Base-by-base conservation (phyloP, 495 filamentous ascomycete genomes). In the Aspergillus steynii region DNA sequence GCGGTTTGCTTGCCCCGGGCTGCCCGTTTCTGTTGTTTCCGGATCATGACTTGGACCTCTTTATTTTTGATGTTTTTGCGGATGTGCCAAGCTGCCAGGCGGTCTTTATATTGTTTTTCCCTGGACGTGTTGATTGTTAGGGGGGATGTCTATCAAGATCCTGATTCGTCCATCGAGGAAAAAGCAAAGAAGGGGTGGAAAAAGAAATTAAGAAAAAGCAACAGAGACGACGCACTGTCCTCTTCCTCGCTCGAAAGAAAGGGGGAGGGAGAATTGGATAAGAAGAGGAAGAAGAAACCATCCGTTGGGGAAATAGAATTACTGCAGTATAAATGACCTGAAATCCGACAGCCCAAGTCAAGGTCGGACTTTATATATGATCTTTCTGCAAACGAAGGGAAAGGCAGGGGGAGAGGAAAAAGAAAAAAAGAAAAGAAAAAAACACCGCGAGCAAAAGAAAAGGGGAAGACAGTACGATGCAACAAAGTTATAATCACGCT, bases 51-150 rank as follows among this genome's bases (percentile, higher is more conserved):
- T 26, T 77, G 74, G 29, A 77, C 73, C 61, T 79, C 74, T 58
- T 76, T 75, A 26, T 72, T 72, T 61, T 79, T 79, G 61, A 79
- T 76, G 52, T 79, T 79, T 53, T 79, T 79, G 25, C 76, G 74
- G 56, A 79, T 66, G 60, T 77, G 70, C 76, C 76, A 79, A 27
- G 74, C 70, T 10, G 74, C 74, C 9, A 79, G 71, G 32, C 76
- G 76, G 63, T 79, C 76, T 73, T 79, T 79, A 63, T 79, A 79
- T 63, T 79, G 76, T 66, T 79, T 79, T 70, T 79, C 76, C 63
- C 76, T 79, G 65, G 32, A 61, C 47, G 37, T 14, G 50, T 71
- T 65, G 57, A 64, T 56, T 53, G 63, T 65, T 56, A 63, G 64
- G 58, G 37, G 20, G 32, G 49, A 34, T 34, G 60, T 47, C 26